phyloP scores from a whole-genome alignment of 768 basidiomycete species.

The Leucocoprinus sp. region DNA sequence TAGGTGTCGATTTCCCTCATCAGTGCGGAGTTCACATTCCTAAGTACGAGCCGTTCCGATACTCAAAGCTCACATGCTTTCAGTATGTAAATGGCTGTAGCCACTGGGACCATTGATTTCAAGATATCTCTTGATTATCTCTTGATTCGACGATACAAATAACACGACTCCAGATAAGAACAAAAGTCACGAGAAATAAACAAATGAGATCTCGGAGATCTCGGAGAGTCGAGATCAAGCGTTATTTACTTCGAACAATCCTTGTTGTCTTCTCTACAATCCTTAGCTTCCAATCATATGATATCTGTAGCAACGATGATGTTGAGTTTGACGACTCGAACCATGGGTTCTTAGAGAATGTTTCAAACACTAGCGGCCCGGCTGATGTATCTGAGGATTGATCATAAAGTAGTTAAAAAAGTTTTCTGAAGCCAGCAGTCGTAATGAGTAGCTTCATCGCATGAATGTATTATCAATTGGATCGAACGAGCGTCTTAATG shows the following conservation, averaged over 20 bases:
- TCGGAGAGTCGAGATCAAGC: too few relatives aligned
- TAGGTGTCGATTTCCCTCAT: too few relatives aligned
- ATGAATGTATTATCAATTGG: conserved; percentile 45
- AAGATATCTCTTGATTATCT: too few relatives aligned
- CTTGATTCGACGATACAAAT: too few relatives aligned
- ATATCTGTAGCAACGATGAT: not conserved
- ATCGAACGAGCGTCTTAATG: conserved; percentile 53
- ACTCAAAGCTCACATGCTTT: too few relatives aligned
- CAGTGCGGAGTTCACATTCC: too few relatives aligned
- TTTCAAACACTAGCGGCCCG: conserved; percentile 40
- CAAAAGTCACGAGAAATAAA: not conserved
- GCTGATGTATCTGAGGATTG: conserved; percentile 22
- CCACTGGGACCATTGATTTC: too few relatives aligned
- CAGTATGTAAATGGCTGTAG: too few relatives aligned
- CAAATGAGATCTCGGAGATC: conserved; percentile 1
- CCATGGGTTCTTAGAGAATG: conserved; percentile 31
- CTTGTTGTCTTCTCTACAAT: too few relatives aligned
- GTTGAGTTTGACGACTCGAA: conserved; percentile 18
- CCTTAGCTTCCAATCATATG: not conserved
- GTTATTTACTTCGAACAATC: too few relatives aligned
- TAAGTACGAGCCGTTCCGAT: too few relatives aligned
- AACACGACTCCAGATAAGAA: too few relatives aligned
- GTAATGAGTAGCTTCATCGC: conserved; percentile 46
- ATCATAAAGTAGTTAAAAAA: not conserved
- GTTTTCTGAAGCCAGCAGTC: not conserved